Percentiles rank a stretch among this genome's conserved stretches.
phyloP scores from a whole-genome alignment of 371 early-diverging fungal genomes.

The Cladochytrium tenue region DNA sequence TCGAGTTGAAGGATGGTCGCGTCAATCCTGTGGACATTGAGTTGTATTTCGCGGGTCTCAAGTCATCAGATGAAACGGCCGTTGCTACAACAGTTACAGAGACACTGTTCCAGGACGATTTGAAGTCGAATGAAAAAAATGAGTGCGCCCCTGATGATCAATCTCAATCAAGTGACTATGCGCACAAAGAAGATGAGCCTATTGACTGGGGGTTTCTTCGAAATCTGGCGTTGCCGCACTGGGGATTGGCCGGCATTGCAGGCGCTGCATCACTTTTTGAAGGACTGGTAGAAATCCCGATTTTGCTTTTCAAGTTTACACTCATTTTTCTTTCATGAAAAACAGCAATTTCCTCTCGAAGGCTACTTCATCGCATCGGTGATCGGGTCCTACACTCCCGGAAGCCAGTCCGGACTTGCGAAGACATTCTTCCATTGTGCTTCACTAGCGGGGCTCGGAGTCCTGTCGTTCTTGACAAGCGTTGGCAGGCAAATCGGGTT shows the following conservation, averaged over 20 bases:
- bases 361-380: slow-evolving; percentile 8
- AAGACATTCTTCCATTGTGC: background rate
- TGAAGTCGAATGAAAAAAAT: background rate
- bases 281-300: background rate
- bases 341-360: slow-evolving; percentile 4
- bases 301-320: background rate
- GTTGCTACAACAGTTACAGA: too few species aligned
- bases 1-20: background rate
- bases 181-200: background rate
- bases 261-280: background rate
- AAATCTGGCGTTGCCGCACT: background rate
- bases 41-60: too few species aligned
- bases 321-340: too few species aligned
- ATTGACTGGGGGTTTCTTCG: background rate
- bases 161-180: background rate
- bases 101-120: background rate
- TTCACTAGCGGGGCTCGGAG: background rate
- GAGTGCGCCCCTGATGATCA: background rate
- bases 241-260: background rate
- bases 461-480: background rate
- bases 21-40: background rate
- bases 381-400: slow-evolving; percentile 6
- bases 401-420: background rate
- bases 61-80: too few species aligned
- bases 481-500: slow-evolving; percentile 8